phyloP scores from a whole-genome alignment of 2,329 filamentous ascomycete genomes.

The Apiospora koreana region DNA sequence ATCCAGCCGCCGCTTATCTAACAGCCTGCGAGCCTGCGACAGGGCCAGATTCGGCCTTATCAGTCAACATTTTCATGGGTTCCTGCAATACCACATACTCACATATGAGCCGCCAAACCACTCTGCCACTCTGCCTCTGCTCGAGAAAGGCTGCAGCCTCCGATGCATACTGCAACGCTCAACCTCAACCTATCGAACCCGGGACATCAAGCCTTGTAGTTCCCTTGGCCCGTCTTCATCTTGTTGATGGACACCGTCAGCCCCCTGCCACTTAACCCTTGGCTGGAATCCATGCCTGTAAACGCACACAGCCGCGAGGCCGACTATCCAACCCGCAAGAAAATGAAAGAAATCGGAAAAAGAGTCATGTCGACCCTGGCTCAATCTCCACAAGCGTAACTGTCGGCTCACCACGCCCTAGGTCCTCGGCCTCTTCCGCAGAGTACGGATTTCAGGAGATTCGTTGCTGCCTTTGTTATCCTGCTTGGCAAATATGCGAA shows the following conservation, averaged over 20 bases:
- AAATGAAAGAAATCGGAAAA: background rate
- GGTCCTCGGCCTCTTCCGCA: background rate
- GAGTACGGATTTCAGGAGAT: background rate
- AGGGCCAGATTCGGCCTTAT: background rate
- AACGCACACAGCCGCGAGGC: background rate
- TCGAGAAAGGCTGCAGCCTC: background rate
- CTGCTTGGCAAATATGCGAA: background rate
- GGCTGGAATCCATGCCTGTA: background rate
- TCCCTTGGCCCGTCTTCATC: background rate
- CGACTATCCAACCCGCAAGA: background rate
- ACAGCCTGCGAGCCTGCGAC: background rate
- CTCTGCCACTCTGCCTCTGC: too few species aligned
- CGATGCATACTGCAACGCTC: background rate
- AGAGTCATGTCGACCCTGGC: background rate
- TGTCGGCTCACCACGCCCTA: background rate
- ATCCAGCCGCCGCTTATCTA: background rate
- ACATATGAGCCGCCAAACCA: background rate
- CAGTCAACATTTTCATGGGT: background rate
- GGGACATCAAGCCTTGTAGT: background rate
- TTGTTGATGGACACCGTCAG: background rate
- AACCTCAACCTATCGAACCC: background rate
- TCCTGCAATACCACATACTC: background rate
- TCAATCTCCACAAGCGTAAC: background rate
- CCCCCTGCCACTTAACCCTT: background rate
- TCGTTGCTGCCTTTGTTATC: background rate